These are phyloP conservation scores for Phaffia tasmanica DNA, from an alignment of 768 basidiomycete genomes.

Conservation along the genomic window DNA sequence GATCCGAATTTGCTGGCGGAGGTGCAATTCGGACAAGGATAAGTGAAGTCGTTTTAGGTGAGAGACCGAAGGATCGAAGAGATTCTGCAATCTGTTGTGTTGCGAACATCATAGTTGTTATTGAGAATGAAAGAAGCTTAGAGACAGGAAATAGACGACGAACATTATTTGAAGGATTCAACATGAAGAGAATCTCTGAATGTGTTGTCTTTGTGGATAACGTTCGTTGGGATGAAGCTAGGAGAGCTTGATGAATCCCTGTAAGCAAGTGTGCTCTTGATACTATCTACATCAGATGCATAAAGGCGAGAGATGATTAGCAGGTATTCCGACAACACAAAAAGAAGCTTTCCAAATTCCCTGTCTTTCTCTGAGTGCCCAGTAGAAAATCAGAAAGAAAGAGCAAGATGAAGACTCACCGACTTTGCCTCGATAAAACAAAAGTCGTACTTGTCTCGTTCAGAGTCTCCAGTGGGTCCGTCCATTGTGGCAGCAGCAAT, in stretches of 20 bases:
- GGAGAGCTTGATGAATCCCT: conserved; percentile 68
- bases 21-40: conserved; percentile 57
- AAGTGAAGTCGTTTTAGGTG: conserved; percentile 52
- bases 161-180: conserved; percentile 82
- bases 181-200: conserved; percentile 75
- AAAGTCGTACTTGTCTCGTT: conserved; percentile 72
- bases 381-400: not conserved
- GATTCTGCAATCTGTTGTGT: conserved; percentile 70
- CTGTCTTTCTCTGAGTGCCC: not conserved
- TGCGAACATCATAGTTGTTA: not conserved
- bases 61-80: conserved; percentile 72
- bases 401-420: conserved; percentile 43
- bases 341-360: not conserved
- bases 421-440: conserved; percentile 78
- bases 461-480: conserved; percentile 51
- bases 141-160: conserved; percentile 26
- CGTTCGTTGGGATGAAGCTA: conserved; percentile 50
- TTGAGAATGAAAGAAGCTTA: not conserved
- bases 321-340: not conserved
- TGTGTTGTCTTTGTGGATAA: conserved; percentile 78
- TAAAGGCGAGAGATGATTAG: not conserved
- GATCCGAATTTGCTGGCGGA: not conserved
- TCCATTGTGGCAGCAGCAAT: conserved; percentile 54
- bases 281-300: conserved; percentile 51
- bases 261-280: conserved; percentile 71